These are phyloP conservation scores for Aurifilum marmelostoma DNA, from an alignment of 2,329 filamentous ascomycete genomes.

Conservation along the genomic window DNA sequence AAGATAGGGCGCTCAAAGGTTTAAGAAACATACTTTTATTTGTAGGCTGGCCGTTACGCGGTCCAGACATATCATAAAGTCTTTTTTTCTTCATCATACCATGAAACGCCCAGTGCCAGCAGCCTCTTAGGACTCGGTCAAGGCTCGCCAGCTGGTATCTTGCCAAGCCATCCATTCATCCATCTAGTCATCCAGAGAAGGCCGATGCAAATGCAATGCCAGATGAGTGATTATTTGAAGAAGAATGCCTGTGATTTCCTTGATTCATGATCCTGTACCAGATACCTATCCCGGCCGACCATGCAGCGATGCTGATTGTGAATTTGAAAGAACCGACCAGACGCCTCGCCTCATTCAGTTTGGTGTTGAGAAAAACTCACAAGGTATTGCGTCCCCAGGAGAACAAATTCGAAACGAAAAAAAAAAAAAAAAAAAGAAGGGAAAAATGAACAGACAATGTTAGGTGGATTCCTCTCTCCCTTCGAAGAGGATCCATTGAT, in stretches of 20 bases:
- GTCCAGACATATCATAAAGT: not conserved
- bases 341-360: constrained; percentile 26
- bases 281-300: not conserved
- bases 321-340: constrained; percentile 1
- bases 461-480: not conserved
- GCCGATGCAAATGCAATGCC: not conserved
- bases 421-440: constrained; percentile 14
- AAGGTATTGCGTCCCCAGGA: not conserved
- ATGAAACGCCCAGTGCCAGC: not conserved
- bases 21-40: not conserved
- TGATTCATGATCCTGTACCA: not conserved
- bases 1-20: too few relatives aligned
- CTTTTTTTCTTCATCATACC: not conserved
- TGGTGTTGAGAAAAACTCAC: not conserved
- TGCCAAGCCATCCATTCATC: not conserved
- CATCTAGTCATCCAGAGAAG: not conserved
- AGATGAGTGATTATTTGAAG: not conserved
- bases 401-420: not conserved
- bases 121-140: not conserved
- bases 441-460: not conserved
- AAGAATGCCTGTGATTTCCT: not conserved
- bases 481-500: not conserved
- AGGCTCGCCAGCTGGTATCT: not conserved
- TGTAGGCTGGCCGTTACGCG: not conserved
- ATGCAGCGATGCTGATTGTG: constrained; percentile 6